Conservation (phyloP, 2,329 filamentous ascomycete species). For the Xylaria multiplex region DNA sequence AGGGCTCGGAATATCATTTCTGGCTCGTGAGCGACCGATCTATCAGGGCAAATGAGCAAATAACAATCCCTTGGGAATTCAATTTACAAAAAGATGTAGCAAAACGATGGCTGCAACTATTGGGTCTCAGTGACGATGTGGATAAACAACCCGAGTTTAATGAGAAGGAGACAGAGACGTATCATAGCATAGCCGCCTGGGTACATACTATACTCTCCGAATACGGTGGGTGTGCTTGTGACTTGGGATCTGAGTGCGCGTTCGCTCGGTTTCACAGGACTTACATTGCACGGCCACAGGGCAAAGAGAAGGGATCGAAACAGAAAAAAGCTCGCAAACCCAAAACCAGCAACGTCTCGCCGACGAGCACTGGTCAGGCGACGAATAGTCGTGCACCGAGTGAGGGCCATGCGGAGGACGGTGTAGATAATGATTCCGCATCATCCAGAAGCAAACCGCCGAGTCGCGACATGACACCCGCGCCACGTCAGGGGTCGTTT, state of each 20-base stretch:
- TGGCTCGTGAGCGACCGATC: slow-evolving; percentile 87
- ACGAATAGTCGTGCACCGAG: slow-evolving; percentile 72
- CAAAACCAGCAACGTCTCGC: slow-evolving; percentile 66
- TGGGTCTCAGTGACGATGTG: slow-evolving; percentile 70
- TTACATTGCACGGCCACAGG: slow-evolving; percentile 60
- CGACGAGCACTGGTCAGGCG: slow-evolving; percentile 69
- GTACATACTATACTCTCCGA: slow-evolving; percentile 77
- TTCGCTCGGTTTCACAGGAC: slow-evolving; percentile 71
- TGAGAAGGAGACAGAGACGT: slow-evolving; percentile 67
- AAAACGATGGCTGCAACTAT: slow-evolving; percentile 65
- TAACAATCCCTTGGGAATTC: slow-evolving; percentile 75
- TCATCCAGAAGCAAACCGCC: slow-evolving; percentile 71
- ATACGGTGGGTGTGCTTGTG: slow-evolving; percentile 82
- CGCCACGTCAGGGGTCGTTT: slow-evolving; percentile 66
- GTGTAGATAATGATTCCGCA: slow-evolving; percentile 64
- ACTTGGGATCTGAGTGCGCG: slow-evolving; percentile 69
- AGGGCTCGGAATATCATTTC: slow-evolving; percentile 84
- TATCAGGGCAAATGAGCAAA: slow-evolving; percentile 72
- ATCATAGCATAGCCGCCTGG: slow-evolving; percentile 69
- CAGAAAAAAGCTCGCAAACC: slow-evolving; percentile 66
- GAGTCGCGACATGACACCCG: slow-evolving; percentile 72
- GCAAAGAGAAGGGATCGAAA: slow-evolving; percentile 48
- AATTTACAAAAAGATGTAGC: slow-evolving; percentile 66
- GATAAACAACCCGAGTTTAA: slow-evolving; percentile 61
- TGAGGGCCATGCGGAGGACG: slow-evolving; percentile 68